Conservation (phyloP, 176 grass and related monocot species). For the Elaeis guineensis region DNA sequence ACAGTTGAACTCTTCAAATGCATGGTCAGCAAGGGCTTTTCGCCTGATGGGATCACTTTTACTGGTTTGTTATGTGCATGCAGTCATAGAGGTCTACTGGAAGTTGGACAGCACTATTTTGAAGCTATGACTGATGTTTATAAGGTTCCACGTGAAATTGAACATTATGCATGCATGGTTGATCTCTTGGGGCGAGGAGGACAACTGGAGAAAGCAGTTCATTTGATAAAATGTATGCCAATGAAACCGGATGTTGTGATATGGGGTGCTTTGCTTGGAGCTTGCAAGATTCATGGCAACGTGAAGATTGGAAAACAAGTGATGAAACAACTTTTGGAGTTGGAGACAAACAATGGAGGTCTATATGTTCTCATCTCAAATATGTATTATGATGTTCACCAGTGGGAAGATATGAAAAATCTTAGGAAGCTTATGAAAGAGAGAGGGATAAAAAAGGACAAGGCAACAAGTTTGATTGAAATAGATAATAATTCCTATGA, state of each 20-base stretch:
- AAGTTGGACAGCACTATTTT: neutral
- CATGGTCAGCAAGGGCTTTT: neutral
- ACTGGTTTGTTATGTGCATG: neutral
- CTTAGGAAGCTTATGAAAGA: conserved; percentile 2
- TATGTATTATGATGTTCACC: neutral
- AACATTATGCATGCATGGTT: conserved; percentile 14
- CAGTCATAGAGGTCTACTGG: neutral
- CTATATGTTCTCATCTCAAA: conserved; percentile 2
- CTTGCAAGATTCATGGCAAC: conserved; percentile 7
- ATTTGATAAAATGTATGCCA: conserved; percentile 1
- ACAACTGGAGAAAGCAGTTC: neutral
- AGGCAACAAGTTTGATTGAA: conserved; percentile 2
- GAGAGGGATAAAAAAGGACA: neutral
- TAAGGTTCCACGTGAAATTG: conserved; percentile 1
- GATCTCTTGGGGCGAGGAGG: conserved; percentile 9
- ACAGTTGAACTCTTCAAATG: neutral
- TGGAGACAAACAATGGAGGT: neutral
- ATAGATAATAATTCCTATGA: neutral
- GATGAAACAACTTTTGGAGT: neutral
- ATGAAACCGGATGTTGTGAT: neutral
- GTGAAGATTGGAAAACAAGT: neutral
- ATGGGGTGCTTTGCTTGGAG: conserved; percentile 13
- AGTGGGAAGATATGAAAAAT: conserved; percentile 8
- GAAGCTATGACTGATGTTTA: neutral
- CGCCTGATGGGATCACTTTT: conserved; percentile 4